phyloP scores from a whole-genome alignment of 805 yeast species.

The Saccharomycopsis guyanensis region DNA sequence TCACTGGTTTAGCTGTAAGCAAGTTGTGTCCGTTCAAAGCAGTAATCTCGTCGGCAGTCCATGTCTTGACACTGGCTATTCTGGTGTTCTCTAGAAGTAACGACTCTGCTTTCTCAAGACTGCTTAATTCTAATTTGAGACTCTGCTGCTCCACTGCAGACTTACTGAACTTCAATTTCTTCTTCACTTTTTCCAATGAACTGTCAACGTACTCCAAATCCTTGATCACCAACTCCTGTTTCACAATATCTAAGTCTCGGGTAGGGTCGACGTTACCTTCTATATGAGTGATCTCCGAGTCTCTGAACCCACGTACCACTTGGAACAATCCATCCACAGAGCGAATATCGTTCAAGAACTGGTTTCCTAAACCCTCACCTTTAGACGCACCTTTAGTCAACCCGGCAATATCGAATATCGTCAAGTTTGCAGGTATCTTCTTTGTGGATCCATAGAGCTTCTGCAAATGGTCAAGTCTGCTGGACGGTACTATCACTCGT shows the following conservation, averaged over 20 bases:
- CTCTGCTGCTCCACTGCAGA: constrained; percentile 40
- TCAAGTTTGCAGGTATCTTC: constrained; percentile 59
- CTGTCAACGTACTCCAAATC: constrained; percentile 66
- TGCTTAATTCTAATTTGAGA: constrained; percentile 32
- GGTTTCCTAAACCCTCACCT: constrained; percentile 81
- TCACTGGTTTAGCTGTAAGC: constrained; percentile 84
- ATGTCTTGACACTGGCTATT: constrained; percentile 49
- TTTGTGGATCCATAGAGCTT: constrained; percentile 52
- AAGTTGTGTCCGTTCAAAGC: constrained; percentile 65
- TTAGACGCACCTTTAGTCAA: constrained; percentile 74
- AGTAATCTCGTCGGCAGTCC: constrained; percentile 60
- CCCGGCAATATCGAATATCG: constrained; percentile 77
- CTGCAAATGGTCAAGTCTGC: constrained; percentile 47
- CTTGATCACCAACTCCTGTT: constrained; percentile 68
- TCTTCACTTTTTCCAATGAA: constrained; percentile 44
- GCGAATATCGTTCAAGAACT: constrained; percentile 68
- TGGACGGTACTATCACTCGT: constrained; percentile 61
- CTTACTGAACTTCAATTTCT: constrained; percentile 34
- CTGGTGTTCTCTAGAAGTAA: constrained; percentile 56
- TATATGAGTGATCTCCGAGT: constrained; percentile 70
- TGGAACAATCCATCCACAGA: constrained; percentile 79
- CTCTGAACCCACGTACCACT: constrained; percentile 68
- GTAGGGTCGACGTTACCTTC: constrained; percentile 67
- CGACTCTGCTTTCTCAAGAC: constrained; percentile 34
- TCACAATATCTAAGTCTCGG: constrained; percentile 67